Percentiles rank a stretch among this genome's conserved stretches.
Conservation (phyloP, 352 stramenopile species). For the Phytophthora cactorum region DNA sequence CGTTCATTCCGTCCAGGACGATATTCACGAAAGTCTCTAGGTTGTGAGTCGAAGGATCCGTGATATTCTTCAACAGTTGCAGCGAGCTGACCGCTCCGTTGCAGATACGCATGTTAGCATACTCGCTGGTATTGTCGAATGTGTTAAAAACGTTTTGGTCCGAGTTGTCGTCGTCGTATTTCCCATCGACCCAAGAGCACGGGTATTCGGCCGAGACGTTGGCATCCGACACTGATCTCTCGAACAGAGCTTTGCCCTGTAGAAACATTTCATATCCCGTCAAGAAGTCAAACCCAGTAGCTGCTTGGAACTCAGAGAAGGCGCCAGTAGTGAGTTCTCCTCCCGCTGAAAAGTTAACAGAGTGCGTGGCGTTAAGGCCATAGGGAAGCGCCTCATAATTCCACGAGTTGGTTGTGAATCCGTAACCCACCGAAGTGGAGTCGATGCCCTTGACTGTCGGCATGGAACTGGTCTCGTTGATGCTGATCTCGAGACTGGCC, state of each 20-base stretch:
- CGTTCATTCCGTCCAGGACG: slow-evolving; percentile 33
- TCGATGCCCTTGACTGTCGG: slow-evolving; percentile 38
- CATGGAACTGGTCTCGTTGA: slow-evolving; percentile 33
- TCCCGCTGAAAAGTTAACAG: slow-evolving; percentile 20
- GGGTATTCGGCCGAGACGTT: slow-evolving; percentile 39
- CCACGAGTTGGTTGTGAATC: slow-evolving; percentile 46
- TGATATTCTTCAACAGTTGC: slow-evolving; percentile 31
- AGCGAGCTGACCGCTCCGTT: slow-evolving; percentile 45
- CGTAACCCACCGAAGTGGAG: slow-evolving; percentile 45
- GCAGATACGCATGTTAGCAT: slow-evolving; percentile 32
- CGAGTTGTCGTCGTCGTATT: slow-evolving; percentile 19
- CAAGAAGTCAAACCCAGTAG: slow-evolving; percentile 27
- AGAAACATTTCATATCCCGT: slow-evolving; percentile 49
- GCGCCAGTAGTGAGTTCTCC: slow-evolving; percentile 1
- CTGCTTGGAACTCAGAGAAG: slow-evolving; percentile 26
- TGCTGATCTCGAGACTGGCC: slow-evolving; percentile 13
- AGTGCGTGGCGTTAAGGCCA: slow-evolving; percentile 19
- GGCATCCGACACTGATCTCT: slow-evolving; percentile 43
- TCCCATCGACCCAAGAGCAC: slow-evolving; percentile 38
- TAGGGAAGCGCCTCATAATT: slow-evolving; percentile 49
- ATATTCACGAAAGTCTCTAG: slow-evolving; percentile 29
- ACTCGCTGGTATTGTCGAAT: slow-evolving; percentile 28
- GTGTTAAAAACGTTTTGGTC: slow-evolving; percentile 18
- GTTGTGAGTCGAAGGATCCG: slow-evolving; percentile 33
- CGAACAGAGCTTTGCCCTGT: slow-evolving; percentile 49